phyloP scores from a whole-genome alignment of 2,329 filamentous ascomycete species.

The Leptographium radiaticola region DNA sequence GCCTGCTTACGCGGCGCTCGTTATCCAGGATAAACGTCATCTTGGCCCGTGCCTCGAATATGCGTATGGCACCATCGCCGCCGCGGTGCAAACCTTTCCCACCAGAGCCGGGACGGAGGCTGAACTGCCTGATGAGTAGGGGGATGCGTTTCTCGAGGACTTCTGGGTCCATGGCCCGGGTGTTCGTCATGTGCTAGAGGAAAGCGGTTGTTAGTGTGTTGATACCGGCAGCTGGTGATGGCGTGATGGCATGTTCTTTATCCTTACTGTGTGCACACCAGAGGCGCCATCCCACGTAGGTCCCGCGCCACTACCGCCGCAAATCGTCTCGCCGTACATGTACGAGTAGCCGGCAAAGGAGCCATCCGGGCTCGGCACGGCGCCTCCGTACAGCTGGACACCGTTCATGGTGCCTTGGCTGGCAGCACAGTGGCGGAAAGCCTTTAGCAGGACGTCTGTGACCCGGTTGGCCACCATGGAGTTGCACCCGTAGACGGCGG shows the following conservation, averaged over 20 bases:
- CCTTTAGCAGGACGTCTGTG: conserved; percentile 71
- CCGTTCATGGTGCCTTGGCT: conserved; percentile 74
- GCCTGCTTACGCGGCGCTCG: conserved; percentile 60
- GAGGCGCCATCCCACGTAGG: conserved; percentile 59
- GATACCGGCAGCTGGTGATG: too few species aligned
- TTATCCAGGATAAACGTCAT: conserved; percentile 68
- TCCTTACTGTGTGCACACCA: conserved; percentile 66
- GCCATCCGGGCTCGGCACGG: too few species aligned
- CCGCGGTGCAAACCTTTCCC: conserved; percentile 53
- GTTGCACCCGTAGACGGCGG: conserved; percentile 72
- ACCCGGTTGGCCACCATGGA: conserved; percentile 68
- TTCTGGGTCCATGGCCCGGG: conserved; percentile 67
- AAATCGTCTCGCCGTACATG: conserved; percentile 69
- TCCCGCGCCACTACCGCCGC: conserved; percentile 62
- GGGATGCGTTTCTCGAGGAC: conserved; percentile 68
- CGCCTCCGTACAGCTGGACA: too few species aligned
- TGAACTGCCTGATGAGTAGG: conserved; percentile 57
- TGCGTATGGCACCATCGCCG: conserved; percentile 61
- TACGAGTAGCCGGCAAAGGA: conserved; percentile 59
- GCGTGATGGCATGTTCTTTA: too few species aligned
- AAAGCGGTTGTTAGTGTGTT: too few species aligned
- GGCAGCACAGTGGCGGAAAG: conserved; percentile 66
- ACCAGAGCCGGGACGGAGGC: conserved; percentile 46
- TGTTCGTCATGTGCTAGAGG: conserved; percentile 84
- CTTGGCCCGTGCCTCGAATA: conserved; percentile 69